Conservation (phyloP, 305 asterid species). For the Fraxinus platypoda region DNA sequence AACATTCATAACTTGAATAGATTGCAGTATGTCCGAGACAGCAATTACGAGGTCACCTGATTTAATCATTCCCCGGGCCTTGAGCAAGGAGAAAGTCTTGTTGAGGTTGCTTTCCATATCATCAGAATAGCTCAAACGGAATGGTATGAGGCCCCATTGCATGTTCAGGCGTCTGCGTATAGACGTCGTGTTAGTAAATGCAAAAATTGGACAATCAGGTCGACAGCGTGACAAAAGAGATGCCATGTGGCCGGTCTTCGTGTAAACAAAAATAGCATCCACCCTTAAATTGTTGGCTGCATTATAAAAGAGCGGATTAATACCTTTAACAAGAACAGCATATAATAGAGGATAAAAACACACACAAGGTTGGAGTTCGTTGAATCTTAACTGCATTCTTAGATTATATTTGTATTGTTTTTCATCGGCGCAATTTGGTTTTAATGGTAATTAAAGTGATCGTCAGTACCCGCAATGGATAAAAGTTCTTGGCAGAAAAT, state of each 20-base stretch:
- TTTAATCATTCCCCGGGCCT: slow-evolving; percentile 93
- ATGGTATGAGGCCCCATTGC: slow-evolving; percentile 97
- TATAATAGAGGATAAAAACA: background rate
- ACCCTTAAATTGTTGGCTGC: slow-evolving; percentile 89
- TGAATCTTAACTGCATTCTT: background rate
- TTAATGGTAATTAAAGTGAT: background rate
- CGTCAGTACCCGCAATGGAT: background rate
- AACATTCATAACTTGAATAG: slow-evolving; percentile 60
- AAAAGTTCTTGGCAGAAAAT: background rate
- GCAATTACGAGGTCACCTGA: slow-evolving; percentile 93
- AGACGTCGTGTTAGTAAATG: slow-evolving; percentile 82
- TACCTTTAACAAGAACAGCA: slow-evolving; percentile 4
- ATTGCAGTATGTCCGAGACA: slow-evolving; percentile 94
- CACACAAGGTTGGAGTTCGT: background rate
- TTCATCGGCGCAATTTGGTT: background rate
- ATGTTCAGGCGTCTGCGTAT: slow-evolving; percentile 91
- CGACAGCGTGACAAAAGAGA: slow-evolving; percentile 94
- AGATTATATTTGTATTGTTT: background rate
- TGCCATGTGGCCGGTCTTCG: slow-evolving; percentile 93
- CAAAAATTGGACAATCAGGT: slow-evolving; percentile 97
- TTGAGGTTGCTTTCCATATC: slow-evolving; percentile 95
- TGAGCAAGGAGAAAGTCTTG: slow-evolving; percentile 85
- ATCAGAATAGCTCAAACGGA: slow-evolving; percentile 88
- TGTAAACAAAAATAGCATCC: slow-evolving; percentile 93
- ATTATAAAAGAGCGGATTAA: slow-evolving; percentile 23